These are phyloP conservation scores for Sergeia podlipaevii DNA, from an alignment of 208 protist species.

Conservation along the genomic window DNA sequence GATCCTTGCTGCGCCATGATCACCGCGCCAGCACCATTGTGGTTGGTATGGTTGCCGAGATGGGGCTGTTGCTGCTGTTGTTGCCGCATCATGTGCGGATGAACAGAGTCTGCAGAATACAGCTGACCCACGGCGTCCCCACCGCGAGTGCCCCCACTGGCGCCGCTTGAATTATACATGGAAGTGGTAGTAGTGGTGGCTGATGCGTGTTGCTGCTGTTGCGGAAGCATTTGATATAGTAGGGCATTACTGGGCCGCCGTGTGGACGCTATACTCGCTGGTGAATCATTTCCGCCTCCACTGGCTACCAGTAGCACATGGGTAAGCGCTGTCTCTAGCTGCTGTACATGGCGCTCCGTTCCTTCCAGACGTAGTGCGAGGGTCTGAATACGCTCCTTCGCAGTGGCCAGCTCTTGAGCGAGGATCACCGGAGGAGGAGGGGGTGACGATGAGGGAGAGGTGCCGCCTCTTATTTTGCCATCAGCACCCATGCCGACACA, in stretches of 20 bases:
- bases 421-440: conserved; percentile 2
- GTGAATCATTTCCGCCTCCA: too few species aligned
- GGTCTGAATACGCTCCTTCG: conserved; percentile 34
- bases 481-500: conserved; percentile 7
- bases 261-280: conserved; percentile 6
- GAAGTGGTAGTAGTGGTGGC: conserved; percentile 1
- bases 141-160: too few species aligned
- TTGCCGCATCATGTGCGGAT: too few species aligned
- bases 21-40: not conserved
- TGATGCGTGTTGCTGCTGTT: too few species aligned
- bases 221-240: not conserved
- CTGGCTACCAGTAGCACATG: too few species aligned
- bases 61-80: conserved; percentile 13
- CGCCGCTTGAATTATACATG: too few species aligned
- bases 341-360: conserved; percentile 32
- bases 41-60: too few species aligned
- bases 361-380: conserved; percentile 24
- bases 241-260: conserved; percentile 1
- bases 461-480: not conserved
- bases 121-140: too few species aligned
- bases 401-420: conserved; percentile 21
- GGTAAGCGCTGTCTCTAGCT: conserved; percentile 23
- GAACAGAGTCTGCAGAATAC: too few species aligned
- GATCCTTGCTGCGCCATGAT: not conserved
- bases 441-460: not conserved